Evolutionary conservation across 352 stramenopile genomes (phyloP).

Genomic region (Pythium rhizo-oryzae): DNA sequence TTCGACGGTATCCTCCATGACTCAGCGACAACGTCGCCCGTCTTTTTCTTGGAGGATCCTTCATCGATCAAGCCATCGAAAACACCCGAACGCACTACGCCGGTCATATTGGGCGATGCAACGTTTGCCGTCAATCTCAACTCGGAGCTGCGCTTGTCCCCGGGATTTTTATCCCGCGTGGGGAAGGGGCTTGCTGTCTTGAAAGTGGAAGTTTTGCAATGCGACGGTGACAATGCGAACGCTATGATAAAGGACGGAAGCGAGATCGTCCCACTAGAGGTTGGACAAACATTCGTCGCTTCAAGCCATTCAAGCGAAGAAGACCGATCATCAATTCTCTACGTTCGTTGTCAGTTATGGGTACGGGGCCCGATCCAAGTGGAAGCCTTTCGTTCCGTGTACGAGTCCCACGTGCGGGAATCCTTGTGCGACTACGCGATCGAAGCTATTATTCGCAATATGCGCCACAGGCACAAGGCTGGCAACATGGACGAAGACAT

Average conservation of each 20-base stretch:
- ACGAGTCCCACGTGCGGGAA: conserved; percentile 78
- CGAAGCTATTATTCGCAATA: conserved; percentile 47
- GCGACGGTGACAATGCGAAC: not conserved
- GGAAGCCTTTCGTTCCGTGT: conserved; percentile 51
- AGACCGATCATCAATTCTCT: conserved; percentile 18
- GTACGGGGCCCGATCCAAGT: conserved; percentile 68
- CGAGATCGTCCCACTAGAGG: conserved; percentile 12
- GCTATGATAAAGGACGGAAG: not conserved
- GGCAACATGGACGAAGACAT: not conserved
- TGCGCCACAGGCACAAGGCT: conserved; percentile 5
- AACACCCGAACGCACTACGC: not conserved
- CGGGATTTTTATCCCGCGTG: conserved; percentile 71
- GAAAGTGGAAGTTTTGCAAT: conserved; percentile 52
- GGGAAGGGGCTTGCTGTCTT: conserved; percentile 80
- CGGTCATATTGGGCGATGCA: conserved; percentile 43
- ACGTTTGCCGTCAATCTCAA: conserved; percentile 87
- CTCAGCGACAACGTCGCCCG: conserved; percentile 6
- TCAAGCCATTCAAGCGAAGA: not conserved
- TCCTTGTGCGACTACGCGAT: conserved; percentile 82
- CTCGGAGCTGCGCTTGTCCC: conserved; percentile 74
- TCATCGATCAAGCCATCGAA: not conserved
- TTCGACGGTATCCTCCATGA: not conserved
- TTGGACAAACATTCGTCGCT: conserved; percentile 4
- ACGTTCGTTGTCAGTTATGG: conserved; percentile 70
- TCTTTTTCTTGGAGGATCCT: conserved; percentile 34